phyloP scores from a whole-genome alignment of 2,329 filamentous ascomycete genomes.

The Trichothecium roseum region DNA sequence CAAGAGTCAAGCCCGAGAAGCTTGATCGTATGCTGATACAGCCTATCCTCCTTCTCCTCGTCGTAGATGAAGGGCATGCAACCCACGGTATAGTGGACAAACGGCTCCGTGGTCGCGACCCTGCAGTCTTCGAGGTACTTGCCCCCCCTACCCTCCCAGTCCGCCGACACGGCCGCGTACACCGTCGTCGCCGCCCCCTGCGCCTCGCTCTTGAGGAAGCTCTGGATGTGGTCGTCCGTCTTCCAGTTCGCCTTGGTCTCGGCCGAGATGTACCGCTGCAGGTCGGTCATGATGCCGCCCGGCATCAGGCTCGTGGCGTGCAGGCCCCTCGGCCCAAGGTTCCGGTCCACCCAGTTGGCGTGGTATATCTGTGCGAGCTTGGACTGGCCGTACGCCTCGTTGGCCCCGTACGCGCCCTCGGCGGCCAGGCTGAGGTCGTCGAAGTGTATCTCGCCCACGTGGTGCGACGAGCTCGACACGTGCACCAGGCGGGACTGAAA shows the following conservation, averaged over 20 bases:
- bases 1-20: no score
- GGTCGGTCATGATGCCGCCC: slow-evolving; percentile 11
- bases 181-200: slow-evolving; percentile 37
- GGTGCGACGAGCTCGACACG: slow-evolving; percentile 31
- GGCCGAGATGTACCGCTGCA: not conserved
- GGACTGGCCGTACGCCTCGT: slow-evolving; percentile 29
- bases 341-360: slow-evolving; percentile 35
- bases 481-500: slow-evolving; percentile 34
- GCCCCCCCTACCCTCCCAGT: slow-evolving; percentile 32
- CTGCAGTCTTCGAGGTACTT: slow-evolving; percentile 30
- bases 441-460: slow-evolving; percentile 17
- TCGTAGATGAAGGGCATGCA: no score
- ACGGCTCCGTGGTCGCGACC: not conserved
- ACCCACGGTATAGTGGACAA: not conserved
- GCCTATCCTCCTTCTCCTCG: no score
- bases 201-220: slow-evolving; percentile 2
- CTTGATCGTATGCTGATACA: no score
- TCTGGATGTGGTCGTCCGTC: not conserved
- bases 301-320: slow-evolving; percentile 1
- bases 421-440: slow-evolving; percentile 22
- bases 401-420: slow-evolving; percentile 17
- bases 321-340: not conserved
- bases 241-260: not conserved
- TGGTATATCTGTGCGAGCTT: slow-evolving; percentile 39
- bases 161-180: slow-evolving; percentile 26